phyloP scores from a whole-genome alignment of 495 filamentous ascomycete genomes.

The Patellaria atrata region DNA sequence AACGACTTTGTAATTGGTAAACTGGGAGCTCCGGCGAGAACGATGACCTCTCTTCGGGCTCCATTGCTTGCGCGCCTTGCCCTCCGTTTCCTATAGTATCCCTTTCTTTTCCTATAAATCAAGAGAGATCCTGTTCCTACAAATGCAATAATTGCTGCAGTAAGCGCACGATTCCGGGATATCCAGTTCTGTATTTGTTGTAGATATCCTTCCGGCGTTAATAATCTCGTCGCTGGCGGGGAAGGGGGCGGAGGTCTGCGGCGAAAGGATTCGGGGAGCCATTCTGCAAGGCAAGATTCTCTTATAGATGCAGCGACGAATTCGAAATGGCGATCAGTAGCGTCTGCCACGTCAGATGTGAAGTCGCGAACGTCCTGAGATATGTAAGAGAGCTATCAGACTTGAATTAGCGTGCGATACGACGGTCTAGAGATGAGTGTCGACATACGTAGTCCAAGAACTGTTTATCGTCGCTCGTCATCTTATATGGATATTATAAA shows the following conservation, averaged over 20 bases:
- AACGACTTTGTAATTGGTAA: constrained; percentile 70
- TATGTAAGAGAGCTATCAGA: constrained; percentile 52
- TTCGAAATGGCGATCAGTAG: constrained; percentile 14
- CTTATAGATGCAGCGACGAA: constrained; percentile 12
- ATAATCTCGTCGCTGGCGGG: constrained; percentile 27
- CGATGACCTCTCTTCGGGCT: constrained; percentile 75
- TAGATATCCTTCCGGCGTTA: constrained; percentile 28
- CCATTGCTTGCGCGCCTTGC: constrained; percentile 68
- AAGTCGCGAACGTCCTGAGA: constrained; percentile 45
- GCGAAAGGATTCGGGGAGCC: constrained; percentile 19
- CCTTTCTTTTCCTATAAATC: constrained; percentile 45
- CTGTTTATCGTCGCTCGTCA: constrained; percentile 49
- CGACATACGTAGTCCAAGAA: constrained; percentile 45
- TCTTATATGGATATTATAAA: constrained; percentile 22
- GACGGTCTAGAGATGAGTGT: not conserved
- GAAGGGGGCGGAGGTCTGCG: constrained; percentile 39
- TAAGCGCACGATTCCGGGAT: constrained; percentile 50
- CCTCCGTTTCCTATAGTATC: constrained; percentile 49
- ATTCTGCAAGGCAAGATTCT: constrained; percentile 7
- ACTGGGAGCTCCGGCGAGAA: constrained; percentile 65
- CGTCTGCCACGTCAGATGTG: constrained; percentile 11
- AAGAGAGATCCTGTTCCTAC: constrained; percentile 54
- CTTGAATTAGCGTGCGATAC: constrained; percentile 7
- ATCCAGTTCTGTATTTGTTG: constrained; percentile 47
- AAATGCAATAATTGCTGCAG: constrained; percentile 51